Evolutionary conservation across 306 rosid species (phyloP).

Genomic region (Rosa chinensis): DNA sequence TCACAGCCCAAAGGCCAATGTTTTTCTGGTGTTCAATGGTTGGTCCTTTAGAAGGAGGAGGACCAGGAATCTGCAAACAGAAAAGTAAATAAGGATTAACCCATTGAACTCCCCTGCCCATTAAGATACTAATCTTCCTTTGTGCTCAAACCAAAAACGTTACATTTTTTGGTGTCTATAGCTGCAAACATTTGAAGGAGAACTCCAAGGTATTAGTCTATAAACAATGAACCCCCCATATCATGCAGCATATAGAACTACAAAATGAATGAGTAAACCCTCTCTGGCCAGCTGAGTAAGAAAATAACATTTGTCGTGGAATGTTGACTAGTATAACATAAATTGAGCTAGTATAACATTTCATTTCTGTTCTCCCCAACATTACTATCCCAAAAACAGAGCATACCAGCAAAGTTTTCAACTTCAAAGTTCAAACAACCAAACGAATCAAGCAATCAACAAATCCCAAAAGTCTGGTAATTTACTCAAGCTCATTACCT

Average conservation of each 20-base stretch:
- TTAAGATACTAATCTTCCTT: background rate
- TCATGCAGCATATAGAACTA: background rate
- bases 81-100: constrained; percentile 10
- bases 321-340: background rate
- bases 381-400: background rate
- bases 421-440: no score
- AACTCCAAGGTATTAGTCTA: background rate
- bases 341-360: background rate
- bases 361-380: background rate
- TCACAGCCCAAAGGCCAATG: constrained; percentile 66
- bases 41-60: constrained; percentile 57
- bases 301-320: no score
- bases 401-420: background rate
- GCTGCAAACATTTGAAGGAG: background rate
- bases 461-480: background rate
- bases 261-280: background rate
- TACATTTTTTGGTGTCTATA: background rate
- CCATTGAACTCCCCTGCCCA: background rate
- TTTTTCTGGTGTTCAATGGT: constrained; percentile 63
- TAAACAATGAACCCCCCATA: background rate
- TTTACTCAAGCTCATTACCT: constrained; percentile 37
- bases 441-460: background rate
- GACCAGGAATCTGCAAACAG: constrained; percentile 71
- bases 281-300: no score
- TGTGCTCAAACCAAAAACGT: background rate